Base-by-base conservation (phyloP, 225 moss, liverwort and hornwort genomes). In the Pleurozium schreberi region DNA sequence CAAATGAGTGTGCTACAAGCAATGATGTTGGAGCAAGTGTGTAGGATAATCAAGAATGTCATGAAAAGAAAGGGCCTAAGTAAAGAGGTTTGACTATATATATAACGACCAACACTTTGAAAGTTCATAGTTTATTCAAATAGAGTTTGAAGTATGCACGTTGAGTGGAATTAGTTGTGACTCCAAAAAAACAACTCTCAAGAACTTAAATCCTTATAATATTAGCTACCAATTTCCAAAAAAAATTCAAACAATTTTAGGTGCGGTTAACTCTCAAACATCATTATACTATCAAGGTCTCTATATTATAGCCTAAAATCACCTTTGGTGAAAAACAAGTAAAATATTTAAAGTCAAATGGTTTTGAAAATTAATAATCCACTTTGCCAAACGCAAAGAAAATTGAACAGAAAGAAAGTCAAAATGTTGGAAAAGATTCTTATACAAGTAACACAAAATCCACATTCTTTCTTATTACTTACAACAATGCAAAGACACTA, bases 31-130 rank as follows among this genome's bases (percentile, higher is more conserved):
- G 18, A 1, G 13, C 52, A 76, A 76, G 5, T 36, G 13, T 75
- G 0, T 1, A 75, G 0, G 33, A 34, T 13, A 21, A 52, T 52
- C 0, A 0, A 21, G 21, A 50, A 19, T 75, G 13, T 22, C 22
- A 52, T 21, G 5, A 12, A 33, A 74, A 50, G 12, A 49, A 7
- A 75, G 5, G 21, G 7, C 19, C 0, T 9, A 2, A 49, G 2
- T 75, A 2, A 33, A 19, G 8, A 34, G 2, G 34, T 34, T 50
- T 75, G 12, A 33, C 0, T 9, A 10, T 50, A 20, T 33, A 18
- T 18, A 33, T 33, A 20, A 75, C 49, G 33, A 33, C 7, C 2
- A 75, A 0, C 18, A 49, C 49, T 33, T 75, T 49, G 5, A 49
- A 49, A 74, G 6, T 74, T 49, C 19, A 75, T 19, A 18, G 7